A percentile compares a stretch with the other conserved stretches of the same genome.
Conservation (phyloP, 345 rosid genomes). For the Citrus reticulata region DNA sequence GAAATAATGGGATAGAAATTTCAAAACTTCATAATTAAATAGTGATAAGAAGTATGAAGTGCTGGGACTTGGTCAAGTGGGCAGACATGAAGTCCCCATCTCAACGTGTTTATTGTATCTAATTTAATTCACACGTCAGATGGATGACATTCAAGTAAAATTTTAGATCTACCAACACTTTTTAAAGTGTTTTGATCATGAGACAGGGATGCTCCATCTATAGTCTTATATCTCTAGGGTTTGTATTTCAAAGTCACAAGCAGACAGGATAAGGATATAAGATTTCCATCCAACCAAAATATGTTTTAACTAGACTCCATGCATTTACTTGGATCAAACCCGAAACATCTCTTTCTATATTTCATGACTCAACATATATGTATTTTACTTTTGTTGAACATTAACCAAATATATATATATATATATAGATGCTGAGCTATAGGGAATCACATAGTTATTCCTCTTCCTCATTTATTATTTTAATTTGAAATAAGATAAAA, state of each 20-base stretch:
- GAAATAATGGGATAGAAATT: not conserved
- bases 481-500: not conserved
- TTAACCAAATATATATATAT: no score
- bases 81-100: constrained; percentile 16
- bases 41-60: not conserved
- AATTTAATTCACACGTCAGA: constrained; percentile 23
- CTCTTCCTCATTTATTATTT: no score
- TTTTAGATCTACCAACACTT: constrained; percentile 1
- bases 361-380: no score
- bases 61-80: constrained; percentile 16
- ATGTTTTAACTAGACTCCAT: no score
- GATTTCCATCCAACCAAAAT: no score
- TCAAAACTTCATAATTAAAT: not conserved
- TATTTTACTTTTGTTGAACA: no score
- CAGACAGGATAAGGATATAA: no score
- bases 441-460: no score
- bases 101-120: not conserved
- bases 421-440: no score
- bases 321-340: no score
- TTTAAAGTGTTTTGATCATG: not conserved
- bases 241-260: no score
- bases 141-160: constrained; percentile 13
- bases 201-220: constrained; percentile 9
- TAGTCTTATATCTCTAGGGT: not conserved
- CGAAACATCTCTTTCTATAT: no score